Conservation (phyloP, 176 grass and related monocot genomes). For the Hordeum vulgare region MorexV3_pseudomolecules_assembly NC_058524.1:66480560-66481059, state of each 20-base stretch:
- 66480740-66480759: constrained; percentile 22
- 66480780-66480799: neutral
- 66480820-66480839: neutral
- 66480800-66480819: neutral
- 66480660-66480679: constrained; percentile 6
- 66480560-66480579: neutral
- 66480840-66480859: constrained; percentile 1
- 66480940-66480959: neutral
- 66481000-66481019: constrained; percentile 97
- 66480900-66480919: neutral
- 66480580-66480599: too few relatives aligned
- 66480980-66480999: constrained; percentile 89
- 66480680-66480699: neutral
- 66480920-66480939: neutral
- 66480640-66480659: constrained; percentile 22
- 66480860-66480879: constrained; percentile 53
- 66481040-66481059: constrained; percentile 98
- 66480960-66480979: constrained; percentile 40
- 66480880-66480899: constrained; percentile 28
- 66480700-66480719: neutral
- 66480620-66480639: neutral
- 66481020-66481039: constrained; percentile 87
- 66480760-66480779: constrained; percentile 1
- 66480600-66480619: constrained; percentile 28
- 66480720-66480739: neutral